phyloP scores from a whole-genome alignment of 2,329 filamentous ascomycete genomes.

The Fusarium falciforme region DNA sequence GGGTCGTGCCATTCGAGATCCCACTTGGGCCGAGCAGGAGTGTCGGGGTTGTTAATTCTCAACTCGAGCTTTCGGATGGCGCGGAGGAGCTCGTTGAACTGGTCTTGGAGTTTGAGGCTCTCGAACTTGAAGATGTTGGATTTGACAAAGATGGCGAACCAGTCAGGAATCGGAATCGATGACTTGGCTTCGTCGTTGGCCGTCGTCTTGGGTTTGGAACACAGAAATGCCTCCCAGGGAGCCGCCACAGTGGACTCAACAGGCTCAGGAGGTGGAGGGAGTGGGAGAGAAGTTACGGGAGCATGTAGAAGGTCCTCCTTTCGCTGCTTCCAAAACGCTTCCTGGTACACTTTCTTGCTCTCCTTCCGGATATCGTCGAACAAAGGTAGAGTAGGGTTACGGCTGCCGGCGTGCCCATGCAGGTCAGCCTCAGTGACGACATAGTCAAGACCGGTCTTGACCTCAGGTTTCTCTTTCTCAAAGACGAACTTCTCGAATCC shows the following conservation, averaged over 20 bases:
- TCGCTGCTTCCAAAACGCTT: constrained; percentile 17
- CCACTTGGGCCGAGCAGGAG: constrained; percentile 16
- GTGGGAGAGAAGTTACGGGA: neutral
- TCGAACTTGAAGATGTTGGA: constrained; percentile 26
- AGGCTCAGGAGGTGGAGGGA: neutral
- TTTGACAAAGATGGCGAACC: constrained; percentile 29
- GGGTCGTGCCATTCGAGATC: constrained; percentile 38
- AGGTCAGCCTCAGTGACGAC: neutral
- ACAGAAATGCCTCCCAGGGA: neutral
- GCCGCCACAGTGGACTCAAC: neutral
- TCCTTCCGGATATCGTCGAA: constrained; percentile 6
- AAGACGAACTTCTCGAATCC: neutral
- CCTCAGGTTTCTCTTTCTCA: neutral
- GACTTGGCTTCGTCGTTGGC: neutral
- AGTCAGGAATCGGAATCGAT: constrained; percentile 23
- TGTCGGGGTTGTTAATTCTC: constrained; percentile 1
- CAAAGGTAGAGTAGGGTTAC: neutral
- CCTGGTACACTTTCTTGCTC: constrained; percentile 16
- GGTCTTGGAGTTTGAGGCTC: neutral
- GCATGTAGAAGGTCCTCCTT: neutral
- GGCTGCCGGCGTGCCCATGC: neutral
- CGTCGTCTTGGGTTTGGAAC: neutral
- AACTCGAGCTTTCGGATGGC: constrained; percentile 29
- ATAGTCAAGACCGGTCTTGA: neutral
- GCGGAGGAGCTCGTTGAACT: constrained; percentile 35